Percentiles rank a stretch among this genome's conserved stretches.
phyloP scores from a whole-genome alignment of 2,329 filamentous ascomycete genomes.

The Penicillium olsonii region DNA sequence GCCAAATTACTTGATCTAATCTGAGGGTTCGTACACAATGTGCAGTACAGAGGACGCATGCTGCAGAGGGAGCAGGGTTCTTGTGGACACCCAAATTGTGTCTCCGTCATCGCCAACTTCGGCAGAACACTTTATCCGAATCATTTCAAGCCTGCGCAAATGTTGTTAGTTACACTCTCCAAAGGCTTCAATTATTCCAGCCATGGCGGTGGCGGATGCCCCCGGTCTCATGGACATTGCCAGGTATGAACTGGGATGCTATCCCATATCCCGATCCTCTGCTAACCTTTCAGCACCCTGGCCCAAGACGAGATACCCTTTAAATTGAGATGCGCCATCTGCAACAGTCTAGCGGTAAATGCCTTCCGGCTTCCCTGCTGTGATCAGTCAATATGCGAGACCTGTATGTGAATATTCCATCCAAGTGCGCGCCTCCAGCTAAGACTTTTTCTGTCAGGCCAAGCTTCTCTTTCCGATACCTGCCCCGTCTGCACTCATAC shows the following conservation, averaged over 20 bases:
- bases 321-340: conserved; percentile 91
- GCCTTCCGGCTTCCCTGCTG: conserved; percentile 92
- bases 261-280: background rate
- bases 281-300: conserved; percentile 61
- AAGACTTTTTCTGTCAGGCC: conserved; percentile 54
- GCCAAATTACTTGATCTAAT: conserved; percentile 63
- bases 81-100: no score
- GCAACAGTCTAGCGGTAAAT: conserved; percentile 86
- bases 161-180: background rate
- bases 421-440: background rate
- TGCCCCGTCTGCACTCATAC: conserved; percentile 94
- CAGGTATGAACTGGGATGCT: conserved; percentile 28
- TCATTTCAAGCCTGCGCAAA: conserved; percentile 4
- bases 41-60: background rate
- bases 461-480: conserved; percentile 71
- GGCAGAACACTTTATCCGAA: conserved; percentile 23
- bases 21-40: conserved; percentile 44
- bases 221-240: conserved; percentile 47
- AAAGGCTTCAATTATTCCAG: conserved; percentile 5
- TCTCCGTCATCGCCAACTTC: conserved; percentile 10
- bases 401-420: conserved; percentile 60
- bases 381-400: conserved; percentile 90
- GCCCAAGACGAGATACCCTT: conserved; percentile 86
- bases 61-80: no score
- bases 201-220: conserved; percentile 43